A percentile compares a stretch with the other conserved stretches of the same genome.
phyloP scores from a whole-genome alignment of 345 rosid genomes.

The Eucalyptus curtisii region DNA sequence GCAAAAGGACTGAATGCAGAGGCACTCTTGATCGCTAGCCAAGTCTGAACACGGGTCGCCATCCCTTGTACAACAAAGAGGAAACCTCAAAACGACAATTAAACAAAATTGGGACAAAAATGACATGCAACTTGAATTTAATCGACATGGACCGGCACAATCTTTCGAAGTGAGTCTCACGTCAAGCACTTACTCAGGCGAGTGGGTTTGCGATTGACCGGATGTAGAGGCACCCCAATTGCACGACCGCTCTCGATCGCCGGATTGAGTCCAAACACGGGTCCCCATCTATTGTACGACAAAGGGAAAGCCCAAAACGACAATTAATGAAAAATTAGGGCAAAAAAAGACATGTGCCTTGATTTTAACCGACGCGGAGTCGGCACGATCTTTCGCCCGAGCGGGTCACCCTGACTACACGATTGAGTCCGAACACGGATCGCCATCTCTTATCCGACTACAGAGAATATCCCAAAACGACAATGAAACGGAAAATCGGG shows the following conservation, averaged over 20 bases:
- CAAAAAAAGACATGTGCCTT: not conserved
- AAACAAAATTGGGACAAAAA: not conserved
- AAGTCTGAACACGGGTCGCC: not conserved
- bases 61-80: not conserved
- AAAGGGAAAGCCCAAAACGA: not conserved
- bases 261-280: not conserved
- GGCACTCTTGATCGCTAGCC: not conserved
- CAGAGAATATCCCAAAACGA: not conserved
- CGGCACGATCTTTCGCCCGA: not conserved
- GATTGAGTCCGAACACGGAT: not conserved
- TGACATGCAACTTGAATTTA: not conserved
- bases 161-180: rapidly evolving
- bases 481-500: not conserved
- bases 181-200: not conserved
- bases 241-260: not conserved
- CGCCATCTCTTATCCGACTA: not conserved
- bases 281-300: not conserved
- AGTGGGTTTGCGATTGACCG: not conserved
- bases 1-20: not conserved
- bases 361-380: not conserved
- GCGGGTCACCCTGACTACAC: not conserved
- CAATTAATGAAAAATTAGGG: not conserved
- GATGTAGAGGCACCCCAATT: not conserved
- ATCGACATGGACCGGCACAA: not conserved
- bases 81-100: not conserved